A percentile compares a stretch with the other conserved stretches of the same genome.
Evolutionary conservation across 768 basidiomycete species (phyloP).

Genomic region (Leccinellum rugosiceps): DNA sequence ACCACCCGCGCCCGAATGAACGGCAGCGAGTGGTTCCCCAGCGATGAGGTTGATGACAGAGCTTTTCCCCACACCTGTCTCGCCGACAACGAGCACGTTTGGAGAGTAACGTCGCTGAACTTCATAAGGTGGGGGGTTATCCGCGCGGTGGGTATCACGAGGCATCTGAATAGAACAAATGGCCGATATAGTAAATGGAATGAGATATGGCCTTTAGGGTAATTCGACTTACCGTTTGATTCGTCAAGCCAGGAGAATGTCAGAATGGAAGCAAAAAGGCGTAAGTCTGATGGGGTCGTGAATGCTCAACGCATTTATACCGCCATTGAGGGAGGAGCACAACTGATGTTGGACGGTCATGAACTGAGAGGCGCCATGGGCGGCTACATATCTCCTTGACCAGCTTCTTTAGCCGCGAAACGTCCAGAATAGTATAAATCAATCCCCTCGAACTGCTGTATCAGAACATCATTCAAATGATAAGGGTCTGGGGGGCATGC

Average conservation of each 20-base stretch:
- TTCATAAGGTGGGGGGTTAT: slow-evolving; percentile 21
- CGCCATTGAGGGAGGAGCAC: neutral
- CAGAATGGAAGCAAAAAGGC: neutral
- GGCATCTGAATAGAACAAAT: slow-evolving; percentile 10
- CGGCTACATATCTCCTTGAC: slow-evolving; percentile 11
- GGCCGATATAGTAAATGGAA: slow-evolving; percentile 1
- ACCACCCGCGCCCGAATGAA: slow-evolving; percentile 31
- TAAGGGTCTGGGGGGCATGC: slow-evolving; percentile 9
- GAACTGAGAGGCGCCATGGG: slow-evolving; percentile 6
- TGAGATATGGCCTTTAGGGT: neutral
- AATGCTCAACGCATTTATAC: slow-evolving; percentile 18
- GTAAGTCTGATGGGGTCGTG: neutral
- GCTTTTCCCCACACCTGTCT: slow-evolving; percentile 37
- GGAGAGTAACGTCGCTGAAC: slow-evolving; percentile 24
- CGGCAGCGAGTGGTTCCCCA: slow-evolving; percentile 22
- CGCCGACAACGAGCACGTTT: slow-evolving; percentile 38
- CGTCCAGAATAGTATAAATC: slow-evolving; percentile 4
- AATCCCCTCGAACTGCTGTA: neutral
- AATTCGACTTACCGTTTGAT: slow-evolving; percentile 12
- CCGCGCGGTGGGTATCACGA: slow-evolving; percentile 2
- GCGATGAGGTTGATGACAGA: slow-evolving; percentile 40
- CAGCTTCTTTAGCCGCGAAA: neutral
- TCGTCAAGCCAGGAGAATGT: neutral
- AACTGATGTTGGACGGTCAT: neutral
- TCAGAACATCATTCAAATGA: slow-evolving; percentile 14